Percentiles rank a stretch among this genome's conserved stretches.
Conservation (phyloP, 306 rosid genomes). For the Ziziphus jujuba region DNA sequence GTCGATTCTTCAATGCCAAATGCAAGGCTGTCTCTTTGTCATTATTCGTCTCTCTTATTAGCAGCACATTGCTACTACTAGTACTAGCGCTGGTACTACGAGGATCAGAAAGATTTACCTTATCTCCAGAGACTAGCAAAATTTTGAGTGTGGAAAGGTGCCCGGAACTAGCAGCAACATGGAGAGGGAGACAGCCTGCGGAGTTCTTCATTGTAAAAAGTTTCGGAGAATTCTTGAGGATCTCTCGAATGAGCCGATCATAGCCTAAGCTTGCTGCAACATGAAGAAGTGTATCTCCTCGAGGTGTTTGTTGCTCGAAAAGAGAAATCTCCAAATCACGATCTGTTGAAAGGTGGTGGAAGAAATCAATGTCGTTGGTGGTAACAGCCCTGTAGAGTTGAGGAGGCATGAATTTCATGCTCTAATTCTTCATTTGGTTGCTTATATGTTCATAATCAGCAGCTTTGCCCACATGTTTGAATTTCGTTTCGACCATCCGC, state of each 20-base stretch:
- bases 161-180: constrained; percentile 13
- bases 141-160: background rate
- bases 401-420: background rate
- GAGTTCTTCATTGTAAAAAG: constrained; percentile 10
- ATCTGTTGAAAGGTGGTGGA: background rate
- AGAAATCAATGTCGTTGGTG: background rate
- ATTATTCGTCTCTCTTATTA: background rate
- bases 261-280: constrained; percentile 12
- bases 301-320: background rate
- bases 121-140: background rate
- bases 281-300: constrained; percentile 29
- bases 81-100: background rate
- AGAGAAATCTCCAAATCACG: background rate
- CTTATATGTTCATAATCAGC: too few species aligned
- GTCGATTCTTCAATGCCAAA: constrained; percentile 16
- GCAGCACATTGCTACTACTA: background rate
- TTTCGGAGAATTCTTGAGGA: background rate
- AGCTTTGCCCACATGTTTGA: too few species aligned
- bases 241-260: background rate
- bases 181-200: constrained; percentile 23
- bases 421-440: too few species aligned
- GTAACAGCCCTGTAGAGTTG: background rate
- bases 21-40: constrained; percentile 31
- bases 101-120: background rate
- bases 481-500: too few species aligned